Evolutionary conservation across 2,329 filamentous ascomycete species (phyloP), one percentile per base, ranked within the genome.

Genomic region (Fusarium torulosum): DNA sequence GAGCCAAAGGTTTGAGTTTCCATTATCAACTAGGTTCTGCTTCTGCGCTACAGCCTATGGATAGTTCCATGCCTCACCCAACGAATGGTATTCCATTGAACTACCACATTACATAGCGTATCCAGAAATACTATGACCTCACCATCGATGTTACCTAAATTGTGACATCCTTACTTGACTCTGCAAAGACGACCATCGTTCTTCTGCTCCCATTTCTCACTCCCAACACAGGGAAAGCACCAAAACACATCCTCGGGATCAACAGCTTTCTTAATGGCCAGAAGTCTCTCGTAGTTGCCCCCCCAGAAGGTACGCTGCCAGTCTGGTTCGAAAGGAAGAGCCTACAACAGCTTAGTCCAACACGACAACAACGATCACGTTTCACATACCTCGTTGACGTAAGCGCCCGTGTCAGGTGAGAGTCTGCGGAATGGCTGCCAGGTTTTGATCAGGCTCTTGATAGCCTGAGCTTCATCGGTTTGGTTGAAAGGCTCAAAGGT

Each of bases 241-340:
- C 82, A 84, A 15, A 86, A 80, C 2, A 85, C 76, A 50, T 84
- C 82, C 0, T 74, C 55, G 0, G 83, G 84, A 60, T 86, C 84
- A n/a, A 83, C 72, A 1, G 64, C 43, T 14, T 76, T 75, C 74
- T 86, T 86, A 52, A 86, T 82, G 14, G 70, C 44, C 0, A 82
- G 65, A 5, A 86, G 72, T 3, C 77, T 76, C 15, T 76, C 68
- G 63, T 86, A 86, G 44, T 85, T 84, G 13, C 70, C 69, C 0
- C 80, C 81, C 80, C 81, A 84, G 63, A 82, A 84, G 0, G 76
- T 74, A 9, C 74, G 70, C 38, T 80, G 78, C 73, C 78, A 81
- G 20, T 80, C 64, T 3, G 75, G 74, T 14, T 80, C 79, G n/a
- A 72, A 76, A 0, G 75, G 75, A 4, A 76, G 73, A 3, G 78